Conservation (phyloP, 306 rosid species). For the Pyrus betulifolia region DNA sequence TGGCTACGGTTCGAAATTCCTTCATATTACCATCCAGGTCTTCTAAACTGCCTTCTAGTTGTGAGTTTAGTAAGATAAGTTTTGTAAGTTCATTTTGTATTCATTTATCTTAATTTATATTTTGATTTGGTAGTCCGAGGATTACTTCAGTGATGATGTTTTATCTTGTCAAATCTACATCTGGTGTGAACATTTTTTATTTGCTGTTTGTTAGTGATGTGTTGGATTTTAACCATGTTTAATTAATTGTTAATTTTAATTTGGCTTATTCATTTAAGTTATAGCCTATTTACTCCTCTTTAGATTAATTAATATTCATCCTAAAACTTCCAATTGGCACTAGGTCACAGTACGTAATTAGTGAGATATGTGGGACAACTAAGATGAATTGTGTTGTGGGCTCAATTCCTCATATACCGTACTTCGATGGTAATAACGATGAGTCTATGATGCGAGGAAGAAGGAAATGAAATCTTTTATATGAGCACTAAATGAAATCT, state of each 20-base stretch:
- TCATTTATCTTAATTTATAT: background rate
- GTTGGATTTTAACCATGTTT: background rate
- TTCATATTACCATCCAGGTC: background rate
- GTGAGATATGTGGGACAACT: background rate
- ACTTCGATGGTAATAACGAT: too few relatives aligned
- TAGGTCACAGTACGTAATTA: background rate
- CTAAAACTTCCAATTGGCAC: background rate
- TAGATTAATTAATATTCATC: too few relatives aligned
- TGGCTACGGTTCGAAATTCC: background rate
- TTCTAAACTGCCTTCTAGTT: background rate
- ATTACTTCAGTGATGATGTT: background rate
- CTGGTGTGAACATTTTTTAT: background rate
- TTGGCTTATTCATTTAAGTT: background rate
- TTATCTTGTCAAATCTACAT: background rate
- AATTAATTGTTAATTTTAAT: too few relatives aligned
- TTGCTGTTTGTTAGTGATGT: too few relatives aligned
- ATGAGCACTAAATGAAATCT: too few relatives aligned
- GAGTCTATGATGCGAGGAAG: background rate
- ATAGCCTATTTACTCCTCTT: background rate
- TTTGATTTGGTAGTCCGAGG: too few relatives aligned
- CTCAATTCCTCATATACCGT: background rate
- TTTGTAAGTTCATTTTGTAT: background rate
- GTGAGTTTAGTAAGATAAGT: background rate
- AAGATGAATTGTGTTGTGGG: background rate
- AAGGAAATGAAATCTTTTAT: background rate